phyloP scores from a whole-genome alignment of 2,329 filamentous ascomycete genomes.

The Bipolaris victoriae region DNA sequence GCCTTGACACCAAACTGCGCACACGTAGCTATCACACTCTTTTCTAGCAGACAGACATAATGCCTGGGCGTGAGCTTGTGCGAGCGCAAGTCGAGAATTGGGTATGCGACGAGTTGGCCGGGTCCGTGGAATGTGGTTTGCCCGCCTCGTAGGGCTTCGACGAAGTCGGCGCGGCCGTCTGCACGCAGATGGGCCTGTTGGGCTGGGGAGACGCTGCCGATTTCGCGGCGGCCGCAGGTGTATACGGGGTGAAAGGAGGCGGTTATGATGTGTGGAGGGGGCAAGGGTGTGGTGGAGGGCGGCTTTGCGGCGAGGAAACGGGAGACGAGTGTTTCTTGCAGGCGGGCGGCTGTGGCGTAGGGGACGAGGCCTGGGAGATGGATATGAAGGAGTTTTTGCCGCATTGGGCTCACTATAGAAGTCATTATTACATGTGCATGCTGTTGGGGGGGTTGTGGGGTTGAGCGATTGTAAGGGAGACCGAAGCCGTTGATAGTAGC shows the following conservation, averaged over 20 bases:
- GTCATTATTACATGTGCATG: conserved; percentile 7
- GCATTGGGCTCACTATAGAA: conserved; percentile 49
- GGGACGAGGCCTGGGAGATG: conserved; percentile 61
- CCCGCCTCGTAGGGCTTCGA: conserved; percentile 79
- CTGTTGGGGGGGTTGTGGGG: neutral
- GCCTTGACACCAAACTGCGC: conserved; percentile 65
- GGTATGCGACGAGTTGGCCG: conserved; percentile 91
- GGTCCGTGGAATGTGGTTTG: conserved; percentile 95
- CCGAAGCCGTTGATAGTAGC: neutral
- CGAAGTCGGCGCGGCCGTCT: conserved; percentile 63
- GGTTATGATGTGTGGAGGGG: conserved; percentile 73
- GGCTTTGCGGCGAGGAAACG: conserved; percentile 68
- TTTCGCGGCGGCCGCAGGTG: conserved; percentile 85
- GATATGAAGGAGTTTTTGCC: conserved; percentile 64
- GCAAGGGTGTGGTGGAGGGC: conserved; percentile 52
- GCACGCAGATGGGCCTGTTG: conserved; percentile 54
- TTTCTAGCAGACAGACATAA: conserved; percentile 81
- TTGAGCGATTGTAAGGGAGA: neutral
- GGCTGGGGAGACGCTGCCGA: conserved; percentile 53
- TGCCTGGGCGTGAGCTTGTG: conserved; percentile 72
- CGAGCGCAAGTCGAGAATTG: conserved; percentile 79
- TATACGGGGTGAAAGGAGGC: conserved; percentile 85
- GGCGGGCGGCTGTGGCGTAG: conserved; percentile 60
- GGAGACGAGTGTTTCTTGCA: conserved; percentile 64
- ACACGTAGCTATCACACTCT: conserved; percentile 73